phyloP scores from a whole-genome alignment of 257 asterid genomes.

The Solanum bulbocastanum region DNA sequence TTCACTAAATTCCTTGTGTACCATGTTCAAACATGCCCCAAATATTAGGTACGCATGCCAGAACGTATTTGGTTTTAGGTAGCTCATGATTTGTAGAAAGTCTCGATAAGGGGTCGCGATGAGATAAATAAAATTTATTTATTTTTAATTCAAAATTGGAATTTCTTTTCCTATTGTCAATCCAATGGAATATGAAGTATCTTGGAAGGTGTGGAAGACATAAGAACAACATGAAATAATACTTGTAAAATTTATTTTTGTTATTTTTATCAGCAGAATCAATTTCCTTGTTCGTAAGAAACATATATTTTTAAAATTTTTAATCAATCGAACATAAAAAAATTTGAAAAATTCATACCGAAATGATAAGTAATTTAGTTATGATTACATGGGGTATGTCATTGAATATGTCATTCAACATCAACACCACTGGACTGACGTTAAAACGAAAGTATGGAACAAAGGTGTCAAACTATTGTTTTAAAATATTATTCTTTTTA shows the following conservation, averaged over 20 bases:
- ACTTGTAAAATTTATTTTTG: neutral
- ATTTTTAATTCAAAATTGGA: too few species aligned
- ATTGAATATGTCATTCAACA: neutral
- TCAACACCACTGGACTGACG: neutral
- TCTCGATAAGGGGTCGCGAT: neutral
- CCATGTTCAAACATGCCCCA: neutral
- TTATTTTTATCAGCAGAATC: accelerated
- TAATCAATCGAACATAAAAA: neutral
- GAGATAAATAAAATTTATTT: neutral
- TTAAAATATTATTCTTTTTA: neutral
- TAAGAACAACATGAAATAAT: neutral
- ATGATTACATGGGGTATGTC: neutral
- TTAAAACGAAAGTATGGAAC: too few species aligned
- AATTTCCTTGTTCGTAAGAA: neutral
- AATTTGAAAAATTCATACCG: neutral
- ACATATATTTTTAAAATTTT: neutral
- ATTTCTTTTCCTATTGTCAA: too few species aligned
- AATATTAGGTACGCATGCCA: neutral
- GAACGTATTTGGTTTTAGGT: neutral
- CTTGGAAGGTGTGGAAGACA: neutral
- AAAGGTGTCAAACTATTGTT: too few species aligned
- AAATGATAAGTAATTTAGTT: neutral
- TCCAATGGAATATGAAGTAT: neutral
- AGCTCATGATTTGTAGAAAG: neutral
- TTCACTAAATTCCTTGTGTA: neutral